Evolutionary conservation across 176 grass and related monocot genomes (phyloP), one percentile per base, ranked within the genome.

Genomic region (Oryza meridionalis): DNA sequence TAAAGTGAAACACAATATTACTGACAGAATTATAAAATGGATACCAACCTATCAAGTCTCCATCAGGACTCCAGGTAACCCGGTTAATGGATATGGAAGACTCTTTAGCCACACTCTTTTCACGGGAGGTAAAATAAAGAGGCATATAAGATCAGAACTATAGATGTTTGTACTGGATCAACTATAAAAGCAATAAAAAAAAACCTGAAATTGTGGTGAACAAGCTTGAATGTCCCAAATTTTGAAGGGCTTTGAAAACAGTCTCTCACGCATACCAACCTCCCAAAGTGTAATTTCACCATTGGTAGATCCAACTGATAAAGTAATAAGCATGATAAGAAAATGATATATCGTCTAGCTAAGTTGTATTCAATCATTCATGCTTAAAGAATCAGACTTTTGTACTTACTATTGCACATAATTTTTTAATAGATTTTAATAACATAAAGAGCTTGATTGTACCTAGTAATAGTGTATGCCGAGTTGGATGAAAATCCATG

Each of bases 401-500:
- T 51, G 47, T 67, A 77, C 50, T 63, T 69, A 44, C 21, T 43
- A 45, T 10, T 16, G 22, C 17, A 61, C 4, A 76, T 35, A 11
- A 5, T 66, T n/a, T 73, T 50, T 64, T 42, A 62, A 86, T 71
- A 14, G 46, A 77, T 69, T 17, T 70, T 69, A 67, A 47, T 55
- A 66, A 70, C 69, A 47, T 76, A 80, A 19, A 45, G 65, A 61
- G 13, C 72, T 68, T 73, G 14, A 87, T 67, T 24, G 1, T 92
- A 98, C 96, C 93, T 86, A 98, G 88, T 83, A 98, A 89, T 77
- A 95, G 77, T 78, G 96, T 95, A 79, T 95, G 85, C 24, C 87
- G 96, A 63, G 87, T 84, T 21, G 93, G 96, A 86, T 98, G 96
- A 72, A 98, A 98, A 80, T 98, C 96, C 96, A 98, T 95, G 89